Evolutionary conservation across 2,329 filamentous ascomycete species (phyloP), one percentile per base, ranked within the genome.

Genomic region (Colletotrichum tabaci): DNA sequence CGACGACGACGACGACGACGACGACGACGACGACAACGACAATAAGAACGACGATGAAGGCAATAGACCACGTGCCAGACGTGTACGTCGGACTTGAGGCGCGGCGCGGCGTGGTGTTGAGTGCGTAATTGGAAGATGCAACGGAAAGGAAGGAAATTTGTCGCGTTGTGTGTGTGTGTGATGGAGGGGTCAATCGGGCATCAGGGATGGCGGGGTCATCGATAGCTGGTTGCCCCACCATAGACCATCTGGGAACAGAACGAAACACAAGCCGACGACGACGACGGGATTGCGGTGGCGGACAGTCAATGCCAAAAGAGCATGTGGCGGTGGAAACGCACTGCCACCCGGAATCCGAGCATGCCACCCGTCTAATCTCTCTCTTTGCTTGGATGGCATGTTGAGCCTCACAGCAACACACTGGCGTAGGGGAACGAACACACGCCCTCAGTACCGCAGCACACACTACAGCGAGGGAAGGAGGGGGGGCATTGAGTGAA

Each of bases 151-250:
- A 18, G n/a, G 52, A 53, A 66, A 52, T 52, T 55, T 18, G 21
- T 42, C 55, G 47, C 30, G 9, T 49, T 40, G 46, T 50, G 42
- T 47, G 58, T 50, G 47, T 21, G n/a, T 44, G 23, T 23, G 12
- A 38, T 26, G 47, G 21, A 47, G 30, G 53, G 30, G 53, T 44
- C 49, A 42, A 7, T 16, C 47, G n/a, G 47, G 47, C 47, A n/a
- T 57, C 46, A 35, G 58, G 46, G 13, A 52, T 62, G 60, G 60
- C 60, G 60, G 60, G 60, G 60, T 62, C 13, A 47, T 52, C 58
- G 30, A 38, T 2, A 30, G 40, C 40, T 56, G 35, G 21, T 35
- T 64, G 61, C 66, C 61, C 60, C 50, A 42, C 66, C 23, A 23
- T 16, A 16, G 12, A 52, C 42, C 52, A 49, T 55, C 18, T 16